A percentile compares a stretch with the other conserved stretches of the same genome.
phyloP scores from a whole-genome alignment of 2,329 filamentous ascomycete genomes.

The Incumbomyces lentus region DNA sequence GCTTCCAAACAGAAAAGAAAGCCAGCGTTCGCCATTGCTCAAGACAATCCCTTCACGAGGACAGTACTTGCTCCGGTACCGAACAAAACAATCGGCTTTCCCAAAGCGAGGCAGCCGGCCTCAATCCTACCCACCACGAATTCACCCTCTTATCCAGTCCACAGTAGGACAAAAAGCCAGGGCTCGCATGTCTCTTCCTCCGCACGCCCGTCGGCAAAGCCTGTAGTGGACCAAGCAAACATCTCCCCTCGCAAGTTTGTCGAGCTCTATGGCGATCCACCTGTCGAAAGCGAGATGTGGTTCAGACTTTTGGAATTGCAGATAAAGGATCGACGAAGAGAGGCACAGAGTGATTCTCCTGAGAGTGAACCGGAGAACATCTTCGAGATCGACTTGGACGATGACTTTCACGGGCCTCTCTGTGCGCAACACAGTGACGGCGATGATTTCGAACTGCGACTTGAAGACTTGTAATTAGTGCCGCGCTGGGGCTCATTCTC shows the following conservation, averaged over 20 bases:
- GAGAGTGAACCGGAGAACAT: constrained; percentile 19
- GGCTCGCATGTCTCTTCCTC: constrained; percentile 15
- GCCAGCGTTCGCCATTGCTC: constrained; percentile 21
- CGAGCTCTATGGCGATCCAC: constrained; percentile 32
- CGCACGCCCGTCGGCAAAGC: constrained; percentile 8
- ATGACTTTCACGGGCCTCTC: not conserved
- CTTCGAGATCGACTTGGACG: constrained; percentile 8
- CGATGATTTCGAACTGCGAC: not conserved
- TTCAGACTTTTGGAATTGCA: constrained; percentile 30
- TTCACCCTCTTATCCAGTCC: not conserved
- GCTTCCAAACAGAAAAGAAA: constrained; percentile 30
- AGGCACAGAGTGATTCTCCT: constrained; percentile 19
- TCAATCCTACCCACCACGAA: constrained; percentile 24
- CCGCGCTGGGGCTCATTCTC: too few species aligned
- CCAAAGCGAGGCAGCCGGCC: constrained; percentile 55
- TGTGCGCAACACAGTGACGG: not conserved
- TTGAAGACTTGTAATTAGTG: not conserved
- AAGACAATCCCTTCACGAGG: constrained; percentile 42
- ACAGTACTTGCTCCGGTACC: constrained; percentile 58
- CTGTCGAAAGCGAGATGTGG: constrained; percentile 36
- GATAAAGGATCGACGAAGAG: constrained; percentile 24
- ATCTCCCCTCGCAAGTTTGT: constrained; percentile 35
- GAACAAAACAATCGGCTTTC: constrained; percentile 75
- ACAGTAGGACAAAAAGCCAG: constrained; percentile 10
- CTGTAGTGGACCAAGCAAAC: constrained; percentile 15